phyloP scores from a whole-genome alignment of 306 rosid species.

The Aeschynomene evenia region DNA sequence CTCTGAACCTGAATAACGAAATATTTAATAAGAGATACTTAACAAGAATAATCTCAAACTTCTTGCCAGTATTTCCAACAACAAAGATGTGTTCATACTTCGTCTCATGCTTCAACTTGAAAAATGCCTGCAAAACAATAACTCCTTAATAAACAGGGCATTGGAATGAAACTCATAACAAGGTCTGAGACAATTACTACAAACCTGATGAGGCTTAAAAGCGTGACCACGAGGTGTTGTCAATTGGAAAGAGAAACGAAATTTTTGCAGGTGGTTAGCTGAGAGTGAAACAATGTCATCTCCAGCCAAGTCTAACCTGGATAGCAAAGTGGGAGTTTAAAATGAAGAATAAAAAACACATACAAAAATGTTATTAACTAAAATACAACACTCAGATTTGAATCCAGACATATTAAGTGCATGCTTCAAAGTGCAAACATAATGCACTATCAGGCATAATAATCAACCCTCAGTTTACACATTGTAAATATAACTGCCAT shows the following conservation, averaged over 20 bases:
- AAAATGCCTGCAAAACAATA: constrained; percentile 71
- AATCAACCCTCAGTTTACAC: constrained; percentile 12
- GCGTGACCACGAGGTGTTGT: constrained; percentile 63
- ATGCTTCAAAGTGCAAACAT: constrained; percentile 7
- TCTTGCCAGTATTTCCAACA: constrained; percentile 71
- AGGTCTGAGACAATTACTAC: constrained; percentile 32
- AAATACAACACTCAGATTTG: constrained; percentile 8
- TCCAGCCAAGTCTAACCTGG: constrained; percentile 84
- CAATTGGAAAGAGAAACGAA: constrained; percentile 78
- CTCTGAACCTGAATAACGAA: constrained; percentile 6
- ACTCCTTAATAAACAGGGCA: constrained; percentile 36
- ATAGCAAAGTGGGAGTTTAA: constrained; percentile 20
- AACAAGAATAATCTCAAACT: constrained; percentile 80
- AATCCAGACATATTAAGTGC: constrained; percentile 4
- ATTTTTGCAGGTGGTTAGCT: constrained; percentile 94
- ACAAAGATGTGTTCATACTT: constrained; percentile 83
- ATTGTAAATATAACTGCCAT: neutral
- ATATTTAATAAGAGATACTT: constrained; percentile 47
- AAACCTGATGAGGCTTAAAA: constrained; percentile 96
- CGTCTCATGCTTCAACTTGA: constrained; percentile 82
- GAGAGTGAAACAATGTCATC: constrained; percentile 58
- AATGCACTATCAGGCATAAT: neutral
- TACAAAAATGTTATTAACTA: neutral
- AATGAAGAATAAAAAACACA: constrained; percentile 27
- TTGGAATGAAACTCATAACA: constrained; percentile 22